phyloP scores from a whole-genome alignment of 495 filamentous ascomycete genomes.

The Xylaria grammica region DNA sequence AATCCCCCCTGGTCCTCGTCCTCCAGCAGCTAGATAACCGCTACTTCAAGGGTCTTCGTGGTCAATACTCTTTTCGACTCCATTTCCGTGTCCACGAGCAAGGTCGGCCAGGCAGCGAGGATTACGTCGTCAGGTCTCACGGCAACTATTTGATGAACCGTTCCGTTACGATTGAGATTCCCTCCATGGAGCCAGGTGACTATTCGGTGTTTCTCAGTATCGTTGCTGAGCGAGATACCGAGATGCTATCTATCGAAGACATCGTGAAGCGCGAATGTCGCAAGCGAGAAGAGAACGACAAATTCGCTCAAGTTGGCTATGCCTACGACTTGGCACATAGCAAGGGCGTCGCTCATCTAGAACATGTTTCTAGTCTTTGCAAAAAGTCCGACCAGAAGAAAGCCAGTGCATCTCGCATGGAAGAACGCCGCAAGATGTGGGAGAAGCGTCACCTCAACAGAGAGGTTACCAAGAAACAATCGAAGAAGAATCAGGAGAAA shows the following conservation, averaged over 20 bases:
- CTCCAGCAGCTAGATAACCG: constrained; percentile 85
- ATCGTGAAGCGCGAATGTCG: constrained; percentile 71
- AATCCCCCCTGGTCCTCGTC: constrained; percentile 78
- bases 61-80: constrained; percentile 82
- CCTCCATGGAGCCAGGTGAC: constrained; percentile 71
- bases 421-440: constrained; percentile 52
- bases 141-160: constrained; percentile 67
- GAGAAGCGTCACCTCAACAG: constrained; percentile 51
- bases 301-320: constrained; percentile 82
- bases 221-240: constrained; percentile 65
- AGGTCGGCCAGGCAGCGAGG: constrained; percentile 72
- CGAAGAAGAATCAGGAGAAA: constrained; percentile 45
- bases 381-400: constrained; percentile 56
- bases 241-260: constrained; percentile 66
- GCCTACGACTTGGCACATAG: constrained; percentile 91
- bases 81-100: constrained; percentile 81
- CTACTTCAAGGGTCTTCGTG: constrained; percentile 83
- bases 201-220: constrained; percentile 87
- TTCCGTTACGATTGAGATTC: constrained; percentile 55
- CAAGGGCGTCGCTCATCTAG: constrained; percentile 70
- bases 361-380: constrained; percentile 60
- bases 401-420: constrained; percentile 49
- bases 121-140: constrained; percentile 87
- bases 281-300: constrained; percentile 69
- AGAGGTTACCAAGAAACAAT: constrained; percentile 43